Conservation (phyloP, 1,284 basidiomycete species). For the Leccinum pachyderme region DNA sequence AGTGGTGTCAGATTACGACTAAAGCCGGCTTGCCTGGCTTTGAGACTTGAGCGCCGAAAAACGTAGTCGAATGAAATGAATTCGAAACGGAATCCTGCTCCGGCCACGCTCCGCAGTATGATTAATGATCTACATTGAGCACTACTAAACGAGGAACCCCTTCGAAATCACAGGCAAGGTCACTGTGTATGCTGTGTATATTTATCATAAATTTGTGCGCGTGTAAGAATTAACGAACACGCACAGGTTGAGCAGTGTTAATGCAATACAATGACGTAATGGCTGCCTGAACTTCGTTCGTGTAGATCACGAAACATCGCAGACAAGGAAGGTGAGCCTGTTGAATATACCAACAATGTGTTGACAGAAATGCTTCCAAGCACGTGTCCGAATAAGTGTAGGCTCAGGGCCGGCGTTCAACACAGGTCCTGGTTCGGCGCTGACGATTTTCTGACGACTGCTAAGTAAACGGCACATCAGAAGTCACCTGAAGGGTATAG, state of each 20-base stretch:
- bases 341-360: too few species aligned
- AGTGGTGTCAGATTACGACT: background rate
- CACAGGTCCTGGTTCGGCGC: background rate
- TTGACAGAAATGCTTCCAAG: too few species aligned
- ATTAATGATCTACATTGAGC: background rate
- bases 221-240: background rate
- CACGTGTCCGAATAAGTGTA: too few species aligned
- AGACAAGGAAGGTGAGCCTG: background rate
- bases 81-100: background rate
- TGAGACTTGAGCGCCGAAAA: constrained; percentile 1
- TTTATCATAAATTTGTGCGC: background rate
- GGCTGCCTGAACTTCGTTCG: background rate
- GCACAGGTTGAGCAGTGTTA: background rate
- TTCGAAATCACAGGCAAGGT: background rate
- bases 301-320: background rate
- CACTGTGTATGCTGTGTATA: background rate
- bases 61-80: background rate
- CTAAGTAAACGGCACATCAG: background rate
- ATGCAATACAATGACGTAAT: background rate
- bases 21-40: background rate
- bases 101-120: background rate
- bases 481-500: background rate
- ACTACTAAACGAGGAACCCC: background rate
- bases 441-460: background rate
- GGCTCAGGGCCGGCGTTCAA: too few species aligned